Percentiles rank a stretch among this genome's conserved stretches.
Conservation (phyloP, 257 asterid genomes). For the Jasminum sambac region DNA sequence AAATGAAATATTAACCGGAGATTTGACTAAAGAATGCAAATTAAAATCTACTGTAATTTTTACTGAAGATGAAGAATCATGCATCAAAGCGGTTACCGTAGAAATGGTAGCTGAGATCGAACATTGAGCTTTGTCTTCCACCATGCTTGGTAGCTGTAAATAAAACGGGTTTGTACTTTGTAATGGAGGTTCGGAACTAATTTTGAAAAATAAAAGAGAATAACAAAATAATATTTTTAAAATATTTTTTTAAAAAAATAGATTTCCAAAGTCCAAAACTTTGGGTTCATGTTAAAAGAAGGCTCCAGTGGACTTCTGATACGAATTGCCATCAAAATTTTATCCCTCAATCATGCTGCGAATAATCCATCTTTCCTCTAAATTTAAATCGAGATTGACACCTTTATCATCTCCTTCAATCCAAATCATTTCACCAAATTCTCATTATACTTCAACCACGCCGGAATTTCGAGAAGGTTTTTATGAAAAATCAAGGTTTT, state of each 20-base stretch:
- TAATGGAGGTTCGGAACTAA: no score
- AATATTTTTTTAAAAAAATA: no score
- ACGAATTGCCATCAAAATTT: neutral
- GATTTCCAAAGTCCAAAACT: no score
- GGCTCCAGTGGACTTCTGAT: neutral
- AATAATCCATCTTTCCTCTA: neutral
- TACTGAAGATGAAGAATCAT: neutral
- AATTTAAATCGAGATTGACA: conserved; percentile 1
- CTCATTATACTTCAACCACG: neutral
- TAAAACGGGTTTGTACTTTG: no score
- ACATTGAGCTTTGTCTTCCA: neutral
- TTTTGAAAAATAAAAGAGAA: no score
- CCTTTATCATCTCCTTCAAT: neutral
- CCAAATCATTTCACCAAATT: neutral
- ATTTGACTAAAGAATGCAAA: neutral
- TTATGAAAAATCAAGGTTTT: neutral
- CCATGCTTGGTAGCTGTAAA: no score
- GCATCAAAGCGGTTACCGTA: conserved; percentile 2
- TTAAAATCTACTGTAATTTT: neutral
- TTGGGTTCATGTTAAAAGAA: no score
- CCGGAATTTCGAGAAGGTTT: conserved; percentile 13
- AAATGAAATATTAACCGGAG: neutral
- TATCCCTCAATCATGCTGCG: neutral
- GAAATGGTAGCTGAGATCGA: neutral
- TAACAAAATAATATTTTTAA: no score